These are phyloP conservation scores for Chrysoporthe deuterocubensis DNA, from an alignment of 2,329 filamentous ascomycete genomes.

Conservation along the genomic window DNA sequence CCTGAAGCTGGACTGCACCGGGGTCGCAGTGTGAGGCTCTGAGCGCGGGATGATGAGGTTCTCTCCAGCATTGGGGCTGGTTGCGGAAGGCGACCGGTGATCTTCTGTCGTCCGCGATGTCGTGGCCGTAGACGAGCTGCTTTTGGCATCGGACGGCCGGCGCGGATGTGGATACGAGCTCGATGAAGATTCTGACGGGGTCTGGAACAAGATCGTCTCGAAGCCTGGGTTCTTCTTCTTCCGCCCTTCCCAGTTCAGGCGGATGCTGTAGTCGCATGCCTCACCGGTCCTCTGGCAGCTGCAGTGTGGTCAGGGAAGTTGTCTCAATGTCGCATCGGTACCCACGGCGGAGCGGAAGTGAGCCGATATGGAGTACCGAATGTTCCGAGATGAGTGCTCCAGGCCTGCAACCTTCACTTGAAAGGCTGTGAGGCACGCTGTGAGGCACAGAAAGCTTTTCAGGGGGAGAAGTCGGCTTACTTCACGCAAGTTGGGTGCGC, in stretches of 20 bases:
- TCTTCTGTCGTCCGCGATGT: conserved; percentile 13
- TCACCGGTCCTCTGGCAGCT: conserved; percentile 73
- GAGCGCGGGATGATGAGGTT: conserved; percentile 9
- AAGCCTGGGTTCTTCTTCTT: conserved; percentile 59
- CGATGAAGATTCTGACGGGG: conserved; percentile 30
- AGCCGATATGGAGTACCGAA: too few species aligned
- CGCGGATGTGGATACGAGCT: conserved; percentile 19
- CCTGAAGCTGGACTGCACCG: conserved; percentile 8
- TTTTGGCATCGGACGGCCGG: conserved; percentile 20
- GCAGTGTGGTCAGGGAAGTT: conserved; percentile 11
- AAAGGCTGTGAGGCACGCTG: not conserved
- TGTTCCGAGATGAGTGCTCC: not conserved
- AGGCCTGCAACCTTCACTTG: conserved; percentile 14
- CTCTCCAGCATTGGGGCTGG: conserved; percentile 8
- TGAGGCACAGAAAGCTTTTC: not conserved
- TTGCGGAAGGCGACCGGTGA: conserved; percentile 16
- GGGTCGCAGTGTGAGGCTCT: not conserved
- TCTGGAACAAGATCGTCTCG: conserved; percentile 36
- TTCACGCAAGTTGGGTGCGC: conserved; percentile 74
- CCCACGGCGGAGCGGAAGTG: not conserved
- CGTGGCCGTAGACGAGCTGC: conserved; percentile 35
- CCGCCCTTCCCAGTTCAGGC: conserved; percentile 80
- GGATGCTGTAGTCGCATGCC: conserved; percentile 78
- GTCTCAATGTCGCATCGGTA: conserved; percentile 2
- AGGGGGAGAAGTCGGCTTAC: conserved; percentile 37